Evolutionary conservation across 2,329 filamentous ascomycete species (phyloP), one percentile per base, ranked within the genome.

Genomic region (Aureobasidium sp.): DNA sequence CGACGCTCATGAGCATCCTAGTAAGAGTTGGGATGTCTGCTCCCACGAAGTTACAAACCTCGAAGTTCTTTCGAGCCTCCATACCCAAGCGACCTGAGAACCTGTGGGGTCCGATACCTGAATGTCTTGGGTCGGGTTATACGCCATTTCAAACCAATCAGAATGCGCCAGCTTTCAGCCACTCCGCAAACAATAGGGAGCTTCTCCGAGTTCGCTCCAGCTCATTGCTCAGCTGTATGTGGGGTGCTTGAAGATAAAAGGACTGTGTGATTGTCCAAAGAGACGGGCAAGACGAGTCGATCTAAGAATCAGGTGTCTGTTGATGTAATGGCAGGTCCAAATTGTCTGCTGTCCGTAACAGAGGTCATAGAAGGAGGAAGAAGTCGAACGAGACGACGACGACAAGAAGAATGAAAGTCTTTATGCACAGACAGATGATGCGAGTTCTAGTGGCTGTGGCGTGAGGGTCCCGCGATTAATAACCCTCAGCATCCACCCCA

Each of bases 341-440:
- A 9, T 16, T 27, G 5, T 16, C 13, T 27, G 34, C 13, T 16
- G 25, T 16, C 21, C 8, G 21, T 7, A 32, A 9, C 8, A 27
- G 21, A 25, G 13, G 27, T 16, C 27, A 16, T 48, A 21, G 29
- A 54, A 42, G 36, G 50, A 54, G 13, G 37, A 54, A 54, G 25
- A 41, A 57, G 3, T 25, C 41, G 29, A 57, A 27, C 32, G 39
- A 32, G 53, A 55, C 27, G 27, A 34, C 36, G 10, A 57, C 21
- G 25, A 32, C 37, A 36, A 53, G 21, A 53, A 21, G 21, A 21
- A 13, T n/a, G 11, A 29, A 7, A 57, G 27, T 42, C 57, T 59
- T 50, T 59, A 59, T 59, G 57, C 57, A 59, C 57, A 59, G 55
- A 59, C 55, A 39, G 44, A 49, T 59, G 57, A 59, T 50, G 57